A percentile compares a stretch with the other conserved stretches of the same genome.
These are phyloP conservation scores for Obelidium mucronatum DNA, from an alignment of 192 early-diverging fungal genomes.

Conservation along the genomic window DNA sequence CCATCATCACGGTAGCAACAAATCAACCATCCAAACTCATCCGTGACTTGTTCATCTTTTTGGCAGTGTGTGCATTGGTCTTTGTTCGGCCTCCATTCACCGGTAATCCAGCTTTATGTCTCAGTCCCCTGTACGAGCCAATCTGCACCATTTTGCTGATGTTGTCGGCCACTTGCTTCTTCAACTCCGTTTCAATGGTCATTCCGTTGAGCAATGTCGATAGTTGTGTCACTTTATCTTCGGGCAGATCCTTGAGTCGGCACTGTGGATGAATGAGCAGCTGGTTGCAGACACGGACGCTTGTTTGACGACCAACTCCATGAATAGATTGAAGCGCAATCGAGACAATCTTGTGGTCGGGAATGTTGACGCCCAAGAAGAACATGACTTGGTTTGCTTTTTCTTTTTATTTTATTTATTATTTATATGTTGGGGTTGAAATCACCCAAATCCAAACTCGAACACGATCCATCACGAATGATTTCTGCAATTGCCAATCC, in stretches of 20 bases:
- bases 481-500: constrained; percentile 31
- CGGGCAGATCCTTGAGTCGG: constrained; percentile 87
- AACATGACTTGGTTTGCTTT: constrained; percentile 57
- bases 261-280: constrained; percentile 85
- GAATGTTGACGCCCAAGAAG: constrained; percentile 93
- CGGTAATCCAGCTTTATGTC: constrained; percentile 87
- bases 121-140: constrained; percentile 73
- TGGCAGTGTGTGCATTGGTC: constrained; percentile 88
- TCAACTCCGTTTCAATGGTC: constrained; percentile 75
- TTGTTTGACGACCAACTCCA: constrained; percentile 85
- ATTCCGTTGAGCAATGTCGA: constrained; percentile 86
- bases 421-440: constrained; percentile 18
- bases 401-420: background rate
- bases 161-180: constrained; percentile 76
- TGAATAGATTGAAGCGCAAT: constrained; percentile 89
- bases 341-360: constrained; percentile 83
- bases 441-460: background rate
- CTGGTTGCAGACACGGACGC: constrained; percentile 73
- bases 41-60: constrained; percentile 73
- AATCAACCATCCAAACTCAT: background rate
- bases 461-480: constrained; percentile 8
- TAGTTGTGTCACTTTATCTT: constrained; percentile 86
- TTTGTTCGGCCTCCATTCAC: constrained; percentile 89
- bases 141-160: constrained; percentile 74
- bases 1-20: no score